A percentile compares a stretch with the other conserved stretches of the same genome.
Conservation (phyloP, 768 basidiomycete genomes). For the Trametes gibbosa region DNA sequence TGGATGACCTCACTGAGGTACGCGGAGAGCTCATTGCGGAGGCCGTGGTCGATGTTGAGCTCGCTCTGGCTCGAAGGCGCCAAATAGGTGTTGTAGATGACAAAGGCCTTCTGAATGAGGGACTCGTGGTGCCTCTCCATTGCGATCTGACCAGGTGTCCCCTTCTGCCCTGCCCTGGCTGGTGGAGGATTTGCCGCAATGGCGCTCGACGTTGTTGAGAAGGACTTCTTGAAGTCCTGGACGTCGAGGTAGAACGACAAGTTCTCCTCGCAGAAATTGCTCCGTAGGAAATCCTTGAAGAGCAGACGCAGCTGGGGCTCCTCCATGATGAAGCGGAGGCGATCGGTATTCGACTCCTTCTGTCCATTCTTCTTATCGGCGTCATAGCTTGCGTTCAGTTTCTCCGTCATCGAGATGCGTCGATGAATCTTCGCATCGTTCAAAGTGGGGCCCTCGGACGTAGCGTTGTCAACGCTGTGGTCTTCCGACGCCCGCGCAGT, state of each 20-base stretch:
- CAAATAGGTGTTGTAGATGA: constrained; percentile 92
- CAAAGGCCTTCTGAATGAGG: constrained; percentile 90
- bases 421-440: constrained; percentile 71
- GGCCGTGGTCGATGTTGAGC: constrained; percentile 96
- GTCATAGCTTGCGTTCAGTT: constrained; percentile 55
- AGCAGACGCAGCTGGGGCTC: constrained; percentile 84
- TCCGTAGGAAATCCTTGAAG: constrained; percentile 92
- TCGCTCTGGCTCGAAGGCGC: constrained; percentile 95
- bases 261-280: constrained; percentile 98
- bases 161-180: constrained; percentile 36
- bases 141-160: constrained; percentile 74
- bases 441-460: constrained; percentile 32
- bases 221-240: constrained; percentile 94
- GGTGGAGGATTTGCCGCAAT: constrained; percentile 49
- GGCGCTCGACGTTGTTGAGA: constrained; percentile 92
- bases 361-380: constrained; percentile 50
- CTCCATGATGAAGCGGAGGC: constrained; percentile 87
- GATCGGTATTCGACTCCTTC: constrained; percentile 91
- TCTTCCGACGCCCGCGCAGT: constrained; percentile 62
- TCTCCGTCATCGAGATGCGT: constrained; percentile 76
- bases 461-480: constrained; percentile 25
- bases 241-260: constrained; percentile 97
- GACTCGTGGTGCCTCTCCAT: constrained; percentile 98
- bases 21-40: constrained; percentile 90
- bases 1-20: constrained; percentile 91